Base-by-base conservation (phyloP, 345 rosid genomes). In the Eucalyptus curtisii region DNA sequence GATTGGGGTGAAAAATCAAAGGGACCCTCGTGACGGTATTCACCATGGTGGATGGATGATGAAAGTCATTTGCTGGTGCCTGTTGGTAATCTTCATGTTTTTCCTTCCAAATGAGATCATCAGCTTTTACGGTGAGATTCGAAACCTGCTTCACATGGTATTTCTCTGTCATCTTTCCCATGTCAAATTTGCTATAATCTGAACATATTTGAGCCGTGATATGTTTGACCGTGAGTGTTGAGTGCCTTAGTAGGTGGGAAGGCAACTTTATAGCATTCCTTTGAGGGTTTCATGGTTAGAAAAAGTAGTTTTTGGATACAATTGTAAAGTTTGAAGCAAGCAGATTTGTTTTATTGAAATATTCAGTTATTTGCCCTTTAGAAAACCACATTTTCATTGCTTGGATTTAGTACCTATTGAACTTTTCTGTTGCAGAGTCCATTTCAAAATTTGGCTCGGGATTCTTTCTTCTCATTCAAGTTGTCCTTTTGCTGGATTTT, bases 1-100 rank as follows among this genome's bases (percentile, higher is more conserved):
- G 99, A 89, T 96, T 91, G 99, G 99, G 86, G 99, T 98, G 76
- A 98, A 95, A 90, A 95, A 87, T 91, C 99, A 95, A 92, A 98
- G 91, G 92, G 99, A 98, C 93, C 99, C 99, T 88, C 99, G 99
- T 89, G 99, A 98, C 87, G 91, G 96, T 86, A 90, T 98, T 90
- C 99, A 98, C 90, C 99, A 96, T 82, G 99, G 99, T 89, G 99
- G 99, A 86, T 98, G 99, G 99, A 98, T 97, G 99, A 94, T 95
- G 95, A 98, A 98, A 91, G 57, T 98, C 15, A 94, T 98, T 86
- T 93, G 93, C 89, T 98, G 99, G 99, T 97, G 93, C 91, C 92
- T 98, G 88, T 85, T 98, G 92, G 97, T 98, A 81, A 94, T 98
- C 91, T 93, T 98, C 40, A 97, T 96, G 98, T 98, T 98, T 92